phyloP scores from a whole-genome alignment of 257 asterid species.

The Fraxinus excelsior region DNA sequence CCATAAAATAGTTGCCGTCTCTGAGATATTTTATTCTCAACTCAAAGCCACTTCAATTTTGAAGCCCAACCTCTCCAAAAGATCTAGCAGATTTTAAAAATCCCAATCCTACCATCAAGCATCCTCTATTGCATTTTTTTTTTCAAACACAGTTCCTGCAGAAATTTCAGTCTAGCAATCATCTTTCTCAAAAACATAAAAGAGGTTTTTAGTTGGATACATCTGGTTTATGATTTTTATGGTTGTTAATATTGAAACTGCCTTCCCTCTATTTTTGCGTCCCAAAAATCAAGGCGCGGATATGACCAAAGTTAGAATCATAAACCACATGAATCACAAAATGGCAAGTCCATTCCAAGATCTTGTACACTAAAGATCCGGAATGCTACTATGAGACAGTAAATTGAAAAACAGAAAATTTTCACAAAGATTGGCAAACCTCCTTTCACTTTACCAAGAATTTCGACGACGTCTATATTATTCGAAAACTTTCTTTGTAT shows the following conservation, averaged over 20 bases:
- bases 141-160: not conserved
- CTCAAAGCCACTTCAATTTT: not conserved
- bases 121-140: not conserved
- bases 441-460: not conserved
- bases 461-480: not conserved
- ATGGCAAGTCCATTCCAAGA: too few relatives aligned
- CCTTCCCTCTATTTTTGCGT: not conserved
- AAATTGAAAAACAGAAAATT: too few relatives aligned
- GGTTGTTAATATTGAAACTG: not conserved
- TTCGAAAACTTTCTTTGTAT: not conserved
- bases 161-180: not conserved
- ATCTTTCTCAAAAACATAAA: too few relatives aligned
- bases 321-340: not conserved
- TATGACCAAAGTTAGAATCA: not conserved
- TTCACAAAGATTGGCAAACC: not conserved
- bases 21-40: not conserved
- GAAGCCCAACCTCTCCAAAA: not conserved
- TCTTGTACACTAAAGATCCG: too few relatives aligned
- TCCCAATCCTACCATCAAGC: not conserved
- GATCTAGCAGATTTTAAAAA: too few relatives aligned
- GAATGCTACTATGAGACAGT: too few relatives aligned
- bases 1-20: not conserved
- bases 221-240: not conserved
- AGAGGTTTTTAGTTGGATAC: not conserved
- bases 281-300: not conserved